Evolutionary conservation across 2,329 filamentous ascomycete genomes (phyloP).

Genomic region (Cladosporium sp.): DNA sequence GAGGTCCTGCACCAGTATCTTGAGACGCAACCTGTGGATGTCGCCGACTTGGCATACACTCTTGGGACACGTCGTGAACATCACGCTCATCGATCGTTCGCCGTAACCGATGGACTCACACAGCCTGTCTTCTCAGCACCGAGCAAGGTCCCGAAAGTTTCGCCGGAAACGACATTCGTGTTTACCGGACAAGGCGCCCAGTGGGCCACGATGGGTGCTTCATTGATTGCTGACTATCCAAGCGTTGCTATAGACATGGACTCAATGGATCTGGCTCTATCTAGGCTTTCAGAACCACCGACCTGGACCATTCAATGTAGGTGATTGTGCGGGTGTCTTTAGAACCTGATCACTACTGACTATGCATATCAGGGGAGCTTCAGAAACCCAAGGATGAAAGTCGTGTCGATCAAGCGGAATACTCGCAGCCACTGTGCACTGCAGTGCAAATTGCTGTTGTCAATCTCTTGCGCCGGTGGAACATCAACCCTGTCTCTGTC

Average conservation of each 20-base stretch:
- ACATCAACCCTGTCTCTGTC: slow-evolving; percentile 25
- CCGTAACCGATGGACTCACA: background rate
- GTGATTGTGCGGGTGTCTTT: no score
- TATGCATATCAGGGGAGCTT: background rate
- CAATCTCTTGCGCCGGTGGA: slow-evolving; percentile 35
- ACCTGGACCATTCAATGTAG: no score
- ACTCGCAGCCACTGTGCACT: slow-evolving; percentile 48
- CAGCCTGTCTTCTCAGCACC: background rate
- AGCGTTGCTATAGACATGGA: no score
- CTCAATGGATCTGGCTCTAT: no score
- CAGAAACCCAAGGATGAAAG: no score
- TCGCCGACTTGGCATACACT: background rate
- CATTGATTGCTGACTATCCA: slow-evolving; percentile 23
- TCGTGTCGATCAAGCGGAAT: background rate
- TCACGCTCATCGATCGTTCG: no score
- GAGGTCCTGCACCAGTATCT: background rate
- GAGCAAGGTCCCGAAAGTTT: background rate
- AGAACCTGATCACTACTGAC: no score
- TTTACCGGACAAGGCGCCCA: slow-evolving; percentile 30
- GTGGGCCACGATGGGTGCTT: slow-evolving; percentile 23
- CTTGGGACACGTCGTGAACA: no score
- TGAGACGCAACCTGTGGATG: background rate
- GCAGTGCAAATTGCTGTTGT: slow-evolving; percentile 54
- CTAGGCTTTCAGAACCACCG: no score
- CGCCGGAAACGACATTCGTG: background rate